phyloP scores from a whole-genome alignment of 169 alveolate species.

The Theileria equi region DNA sequence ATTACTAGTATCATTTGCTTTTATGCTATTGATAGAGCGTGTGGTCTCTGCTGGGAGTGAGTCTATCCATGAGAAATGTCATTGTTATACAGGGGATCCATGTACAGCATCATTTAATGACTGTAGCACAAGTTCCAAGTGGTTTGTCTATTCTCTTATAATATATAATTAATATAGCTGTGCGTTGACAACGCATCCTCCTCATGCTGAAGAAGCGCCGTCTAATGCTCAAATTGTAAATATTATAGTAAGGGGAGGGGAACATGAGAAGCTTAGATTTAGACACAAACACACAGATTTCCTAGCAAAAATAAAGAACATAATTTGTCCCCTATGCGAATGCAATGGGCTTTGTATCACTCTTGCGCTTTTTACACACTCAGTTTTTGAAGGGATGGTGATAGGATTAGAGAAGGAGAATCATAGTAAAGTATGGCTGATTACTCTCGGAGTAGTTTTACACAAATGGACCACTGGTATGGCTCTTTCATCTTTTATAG shows the following conservation, averaged over 20 bases:
- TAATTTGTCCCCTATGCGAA: conserved; percentile 59
- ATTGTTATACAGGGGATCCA: conserved; percentile 18
- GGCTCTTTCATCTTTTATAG: conserved; percentile 59
- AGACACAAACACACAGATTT: conserved; percentile 27
- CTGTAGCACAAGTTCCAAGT: conserved; percentile 11
- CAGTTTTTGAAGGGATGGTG: conserved; percentile 61
- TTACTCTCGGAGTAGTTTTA: conserved; percentile 32
- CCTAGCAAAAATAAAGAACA: conserved; percentile 21
- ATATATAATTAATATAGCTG: neutral
- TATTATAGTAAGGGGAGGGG: neutral
- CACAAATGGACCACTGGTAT: conserved; percentile 69
- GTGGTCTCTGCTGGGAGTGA: conserved; percentile 55
- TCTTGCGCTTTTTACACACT: conserved; percentile 48
- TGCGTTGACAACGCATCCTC: too few relatives aligned
- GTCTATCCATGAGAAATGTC: neutral
- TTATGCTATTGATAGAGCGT: conserved; percentile 53
- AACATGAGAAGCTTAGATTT: conserved; percentile 13
- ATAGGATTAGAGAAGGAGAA: conserved; percentile 47
- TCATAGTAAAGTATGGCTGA: conserved; percentile 54
- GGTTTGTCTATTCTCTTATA: conserved; percentile 11
- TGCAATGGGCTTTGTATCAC: conserved; percentile 65
- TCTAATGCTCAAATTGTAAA: too few relatives aligned
- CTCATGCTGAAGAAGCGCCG: too few relatives aligned
- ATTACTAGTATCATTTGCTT: conserved; percentile 16
- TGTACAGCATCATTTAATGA: conserved; percentile 53